Conservation (phyloP, 306 rosid genomes). For the Fagus sylvatica region DNA sequence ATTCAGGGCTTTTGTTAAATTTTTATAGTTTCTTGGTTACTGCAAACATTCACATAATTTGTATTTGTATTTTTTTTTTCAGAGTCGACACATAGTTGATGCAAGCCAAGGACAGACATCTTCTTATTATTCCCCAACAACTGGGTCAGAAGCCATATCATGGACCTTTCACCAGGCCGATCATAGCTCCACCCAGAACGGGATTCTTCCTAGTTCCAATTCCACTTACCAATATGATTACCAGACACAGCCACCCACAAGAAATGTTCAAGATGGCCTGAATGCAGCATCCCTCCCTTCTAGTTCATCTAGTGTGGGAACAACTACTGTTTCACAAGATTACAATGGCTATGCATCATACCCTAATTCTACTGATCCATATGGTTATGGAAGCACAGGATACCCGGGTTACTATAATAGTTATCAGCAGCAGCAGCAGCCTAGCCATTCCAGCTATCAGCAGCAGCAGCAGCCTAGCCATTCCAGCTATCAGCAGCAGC, state of each 20-base stretch:
- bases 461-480: slow-evolving; percentile 61
- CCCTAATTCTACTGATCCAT: slow-evolving; percentile 74
- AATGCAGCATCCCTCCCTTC: slow-evolving; percentile 61
- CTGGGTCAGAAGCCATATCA: slow-evolving; percentile 61
- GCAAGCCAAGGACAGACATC: slow-evolving; percentile 62
- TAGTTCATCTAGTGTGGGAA: slow-evolving; percentile 86
- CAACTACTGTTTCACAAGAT: slow-evolving; percentile 84
- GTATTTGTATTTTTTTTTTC: slow-evolving; percentile 16
- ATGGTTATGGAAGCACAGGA: slow-evolving; percentile 90
- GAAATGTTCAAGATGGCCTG: slow-evolving; percentile 65
- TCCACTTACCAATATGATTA: slow-evolving; percentile 77
- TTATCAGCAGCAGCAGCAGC: slow-evolving; percentile 73
- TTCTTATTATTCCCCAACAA: slow-evolving; percentile 46
- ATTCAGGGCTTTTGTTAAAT: not conserved
- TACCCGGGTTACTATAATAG: slow-evolving; percentile 76
- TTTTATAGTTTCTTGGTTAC: not conserved
- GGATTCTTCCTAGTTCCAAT: slow-evolving; percentile 57
- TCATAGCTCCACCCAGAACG: slow-evolving; percentile 56
- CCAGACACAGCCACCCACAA: slow-evolving; percentile 61
- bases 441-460: not conserved
- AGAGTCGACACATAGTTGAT: slow-evolving; percentile 57
- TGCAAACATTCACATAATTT: not conserved
- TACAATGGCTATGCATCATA: slow-evolving; percentile 82
- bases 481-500: slow-evolving; percentile 77
- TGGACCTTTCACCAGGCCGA: slow-evolving; percentile 61